phyloP scores from a whole-genome alignment of 805 yeast genomes.

The Saccharomycopsis malanga region DNA sequence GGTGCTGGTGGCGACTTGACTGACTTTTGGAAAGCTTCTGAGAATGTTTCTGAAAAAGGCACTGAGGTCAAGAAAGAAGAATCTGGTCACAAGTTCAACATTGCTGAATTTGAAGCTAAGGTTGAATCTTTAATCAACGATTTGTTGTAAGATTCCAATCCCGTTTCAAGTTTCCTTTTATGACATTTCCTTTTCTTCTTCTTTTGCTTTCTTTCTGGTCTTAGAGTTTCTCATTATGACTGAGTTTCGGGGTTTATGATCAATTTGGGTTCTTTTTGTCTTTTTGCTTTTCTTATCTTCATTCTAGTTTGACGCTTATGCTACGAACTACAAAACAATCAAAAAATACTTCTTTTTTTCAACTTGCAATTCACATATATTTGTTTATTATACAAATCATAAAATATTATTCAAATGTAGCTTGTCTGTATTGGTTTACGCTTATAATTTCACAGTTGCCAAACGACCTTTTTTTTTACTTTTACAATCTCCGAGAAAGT shows the following conservation, averaged over 20 bases:
- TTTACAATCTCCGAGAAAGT: too few species aligned
- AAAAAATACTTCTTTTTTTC: too few species aligned
- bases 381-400: too few species aligned
- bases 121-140: not conserved
- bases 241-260: not conserved
- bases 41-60: not conserved
- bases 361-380: too few species aligned
- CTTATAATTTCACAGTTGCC: too few species aligned
- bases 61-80: too few species aligned
- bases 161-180: too few species aligned
- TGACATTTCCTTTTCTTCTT: not conserved
- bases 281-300: not conserved
- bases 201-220: not conserved
- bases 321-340: too few species aligned
- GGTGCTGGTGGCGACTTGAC: constrained; percentile 73
- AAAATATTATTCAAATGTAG: too few species aligned
- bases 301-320: too few species aligned
- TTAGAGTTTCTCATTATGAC: not conserved
- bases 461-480: too few species aligned
- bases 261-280: not conserved
- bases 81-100: not conserved
- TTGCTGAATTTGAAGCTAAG: constrained; percentile 1
- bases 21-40: constrained; percentile 45
- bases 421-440: too few species aligned
- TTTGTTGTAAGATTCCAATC: not conserved